Conservation (phyloP, 805 yeast genomes). For the Grigorovia jiainica region DNA sequence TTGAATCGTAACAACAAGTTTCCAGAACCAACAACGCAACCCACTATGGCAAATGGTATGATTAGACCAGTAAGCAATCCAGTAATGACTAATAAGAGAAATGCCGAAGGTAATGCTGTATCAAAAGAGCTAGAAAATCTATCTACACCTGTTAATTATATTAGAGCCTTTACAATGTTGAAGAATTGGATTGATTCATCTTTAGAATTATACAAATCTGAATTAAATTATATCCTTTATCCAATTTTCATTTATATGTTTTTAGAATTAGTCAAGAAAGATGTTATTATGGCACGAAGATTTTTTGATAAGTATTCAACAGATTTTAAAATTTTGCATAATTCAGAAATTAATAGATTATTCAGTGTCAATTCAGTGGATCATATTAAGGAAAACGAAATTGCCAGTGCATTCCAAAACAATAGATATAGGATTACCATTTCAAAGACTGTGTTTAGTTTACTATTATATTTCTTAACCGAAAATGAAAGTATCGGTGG, state of each 20-base stretch:
- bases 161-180: constrained; percentile 71
- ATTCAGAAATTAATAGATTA: constrained; percentile 61
- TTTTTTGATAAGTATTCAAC: constrained; percentile 67
- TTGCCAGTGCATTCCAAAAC: constrained; percentile 64
- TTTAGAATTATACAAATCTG: constrained; percentile 83
- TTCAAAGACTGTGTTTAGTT: constrained; percentile 75
- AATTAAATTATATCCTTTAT: constrained; percentile 70
- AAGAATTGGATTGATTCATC: constrained; percentile 87
- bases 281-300: constrained; percentile 51
- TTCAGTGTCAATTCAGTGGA: constrained; percentile 69
- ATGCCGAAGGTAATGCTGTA: constrained; percentile 19
- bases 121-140: constrained; percentile 16
- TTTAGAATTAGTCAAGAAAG: constrained; percentile 64
- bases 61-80: constrained; percentile 27
- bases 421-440: constrained; percentile 68
- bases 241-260: constrained; percentile 91
- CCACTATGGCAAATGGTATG: constrained; percentile 23
- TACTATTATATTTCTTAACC: constrained; percentile 75
- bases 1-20: constrained; percentile 34
- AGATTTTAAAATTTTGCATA: constrained; percentile 71
- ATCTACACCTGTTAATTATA: constrained; percentile 54
- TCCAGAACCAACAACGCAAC: constrained; percentile 24
- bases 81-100: constrained; percentile 19
- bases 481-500: constrained; percentile 93
- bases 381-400: constrained; percentile 73